These are phyloP conservation scores for Kazachstania africana DNA, from an alignment of 805 yeast species.

Conservation along the genomic window DNA sequence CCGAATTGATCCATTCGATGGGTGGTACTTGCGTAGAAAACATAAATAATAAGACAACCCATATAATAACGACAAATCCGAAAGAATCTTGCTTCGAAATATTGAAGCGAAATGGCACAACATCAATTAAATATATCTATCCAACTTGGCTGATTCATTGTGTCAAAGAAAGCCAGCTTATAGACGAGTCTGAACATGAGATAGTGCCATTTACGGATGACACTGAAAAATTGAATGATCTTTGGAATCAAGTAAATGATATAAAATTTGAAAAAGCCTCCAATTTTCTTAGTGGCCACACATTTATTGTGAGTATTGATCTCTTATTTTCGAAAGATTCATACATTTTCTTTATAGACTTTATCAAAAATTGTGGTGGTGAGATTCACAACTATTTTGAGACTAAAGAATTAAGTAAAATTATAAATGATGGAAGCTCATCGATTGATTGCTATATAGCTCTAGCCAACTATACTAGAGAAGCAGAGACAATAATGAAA, in stretches of 20 bases:
- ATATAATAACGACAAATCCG: conserved; percentile 49
- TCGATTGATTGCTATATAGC: conserved; percentile 36
- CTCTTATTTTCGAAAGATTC: conserved; percentile 39
- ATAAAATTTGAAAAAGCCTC: conserved; percentile 1
- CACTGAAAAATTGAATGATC: conserved; percentile 6
- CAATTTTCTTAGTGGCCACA: conserved; percentile 32
- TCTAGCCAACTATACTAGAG: conserved; percentile 36
- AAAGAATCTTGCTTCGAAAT: conserved; percentile 50
- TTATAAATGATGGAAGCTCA: conserved; percentile 41
- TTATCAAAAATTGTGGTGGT: conserved; percentile 49
- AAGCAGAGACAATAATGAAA: too few relatives aligned
- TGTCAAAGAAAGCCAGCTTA: conserved; percentile 36
- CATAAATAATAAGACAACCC: conserved; percentile 65
- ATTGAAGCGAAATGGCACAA: conserved; percentile 25
- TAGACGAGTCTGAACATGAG: conserved; percentile 44
- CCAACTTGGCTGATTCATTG: conserved; percentile 79
- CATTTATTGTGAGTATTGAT: conserved; percentile 44
- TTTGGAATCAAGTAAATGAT: conserved; percentile 7
- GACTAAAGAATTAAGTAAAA: conserved; percentile 8
- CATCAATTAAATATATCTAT: conserved; percentile 46
- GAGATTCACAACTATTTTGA: conserved; percentile 22
- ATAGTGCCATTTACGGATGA: conserved; percentile 15
- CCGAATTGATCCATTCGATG: conserved; percentile 42
- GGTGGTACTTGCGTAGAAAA: conserved; percentile 65
- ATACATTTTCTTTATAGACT: conserved; percentile 28